Conservation (phyloP, 140 eudicot genomes). For the Senecio squalidus region DNA sequence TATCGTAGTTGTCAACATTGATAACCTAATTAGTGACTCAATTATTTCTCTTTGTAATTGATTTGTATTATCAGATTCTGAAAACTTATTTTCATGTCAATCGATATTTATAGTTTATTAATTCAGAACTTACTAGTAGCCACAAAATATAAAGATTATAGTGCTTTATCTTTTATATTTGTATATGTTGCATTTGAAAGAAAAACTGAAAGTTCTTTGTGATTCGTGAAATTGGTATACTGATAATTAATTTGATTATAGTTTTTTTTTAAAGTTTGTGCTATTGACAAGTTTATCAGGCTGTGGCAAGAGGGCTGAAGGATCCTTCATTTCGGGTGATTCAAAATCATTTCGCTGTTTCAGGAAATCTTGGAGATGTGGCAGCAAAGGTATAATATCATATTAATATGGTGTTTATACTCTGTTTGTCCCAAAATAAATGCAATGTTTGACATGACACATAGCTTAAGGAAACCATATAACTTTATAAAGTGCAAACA, state of each 20-base stretch:
- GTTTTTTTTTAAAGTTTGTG: not conserved
- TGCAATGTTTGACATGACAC: conserved; percentile 2
- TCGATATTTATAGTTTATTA: not conserved
- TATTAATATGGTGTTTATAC: not conserved
- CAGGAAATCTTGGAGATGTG: conserved; percentile 95
- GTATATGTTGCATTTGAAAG: not conserved
- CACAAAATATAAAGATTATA: not conserved
- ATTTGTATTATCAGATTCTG: not conserved
- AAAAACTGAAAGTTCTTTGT: not conserved
- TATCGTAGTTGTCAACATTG: not conserved
- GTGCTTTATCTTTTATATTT: not conserved
- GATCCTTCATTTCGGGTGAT: conserved; percentile 98
- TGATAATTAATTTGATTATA: not conserved
- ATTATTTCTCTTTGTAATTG: not conserved
- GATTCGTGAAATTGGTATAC: conserved; percentile 1
- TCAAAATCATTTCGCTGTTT: conserved; percentile 84
- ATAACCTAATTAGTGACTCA: not conserved
- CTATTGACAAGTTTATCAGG: conserved; percentile 39
- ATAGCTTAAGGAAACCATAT: not conserved
- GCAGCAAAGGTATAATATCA: conserved; percentile 77
- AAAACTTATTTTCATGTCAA: not conserved
- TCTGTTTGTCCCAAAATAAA: not conserved
- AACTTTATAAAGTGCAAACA: not conserved
- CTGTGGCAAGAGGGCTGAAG: conserved; percentile 95
- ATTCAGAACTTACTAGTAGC: not conserved